Base-by-base conservation (phyloP, 2,329 filamentous ascomycete species). In the Claviceps pazoutovae region DNA sequence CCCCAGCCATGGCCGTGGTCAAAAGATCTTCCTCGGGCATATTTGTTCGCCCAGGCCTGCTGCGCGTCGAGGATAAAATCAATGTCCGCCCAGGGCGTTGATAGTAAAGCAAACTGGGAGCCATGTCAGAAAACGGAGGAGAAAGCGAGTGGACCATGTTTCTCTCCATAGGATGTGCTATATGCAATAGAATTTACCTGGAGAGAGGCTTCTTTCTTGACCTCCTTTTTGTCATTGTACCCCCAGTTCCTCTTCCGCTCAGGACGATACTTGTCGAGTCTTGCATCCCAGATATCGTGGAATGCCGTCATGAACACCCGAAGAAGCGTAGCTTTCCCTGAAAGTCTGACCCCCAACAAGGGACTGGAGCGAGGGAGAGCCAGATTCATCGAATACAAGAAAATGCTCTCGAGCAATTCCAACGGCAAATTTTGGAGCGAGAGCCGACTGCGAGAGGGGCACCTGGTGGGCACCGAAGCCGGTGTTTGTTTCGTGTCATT, bases 321-420 rank as follows among this genome's bases (percentile, higher is more conserved):
- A 14, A 71, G 49, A n/a, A 69, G 61, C 2, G 69, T 71, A 9
- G 59, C 63, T 8, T 62, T 62, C 0, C 58, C 57, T 8, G 76
- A 78, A 14, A 81, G 68, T 45, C 71, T 66, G 23, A 62, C 59
- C 23, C 74, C 73, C 36, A 81, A 64, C 34, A 67, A 60, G 11
- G 61, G 69, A 49, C 68, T 73, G 47, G 70, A 66, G 5, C 64
- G 67, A 30, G 26, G 26, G 8, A 30, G 26, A 30, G 26, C 26
- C 26, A 11, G 8, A 30, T 30, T 30, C 26, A 0, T 60, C 49
- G 75, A 78, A 50, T 73, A 62, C 55, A 74, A 61, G 50, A 79
- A 71, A 47, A 81, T 76, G 30, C 55, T 66, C 59, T 79, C 74
- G 11, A 80, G 67, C 23, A 80, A 65, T 60, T 80, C 78, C 6